Evolutionary conservation across 108 stramenopile species (phyloP), one percentile per base, ranked within the genome.

Genomic region (Cyclotella distinguenda): DNA sequence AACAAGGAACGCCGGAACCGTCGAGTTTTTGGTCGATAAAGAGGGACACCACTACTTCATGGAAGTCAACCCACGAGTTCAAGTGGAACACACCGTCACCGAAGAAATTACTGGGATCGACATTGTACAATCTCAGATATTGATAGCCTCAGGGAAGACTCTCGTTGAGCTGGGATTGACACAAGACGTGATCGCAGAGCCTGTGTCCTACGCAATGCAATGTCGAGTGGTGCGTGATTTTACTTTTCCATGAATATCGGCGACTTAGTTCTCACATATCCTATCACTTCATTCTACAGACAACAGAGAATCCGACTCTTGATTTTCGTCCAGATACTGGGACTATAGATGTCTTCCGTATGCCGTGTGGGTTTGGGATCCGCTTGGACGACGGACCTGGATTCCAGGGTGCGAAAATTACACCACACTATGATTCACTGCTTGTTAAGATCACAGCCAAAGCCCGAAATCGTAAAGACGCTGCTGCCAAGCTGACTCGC

Each of bases 21-120:
- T 97, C 3, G 98, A 98, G 78, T 98, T 97, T 62, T 69, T 98
- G 21, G 96, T 98, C 28, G 97, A 98, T 62, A 80, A 95, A 72
- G 48, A 86, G 57, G 85, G 89, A 35, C 48, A 86, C 31, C 85
- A 93, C 68, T 96, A 91, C 76, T 96, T 97, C 64, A 90, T 95
- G 77, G 97, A 97, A 79, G 91, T 96, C 13, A 97, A 97, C 65
- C 94, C 97, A 19, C 85, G 88, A 16, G 72, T 72, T 6, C 72
- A 82, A 81, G 8, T 82, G 77, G 51, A 66, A 26, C 95, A 97
- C 74, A 93, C 96, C 15, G 86, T 97, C 6, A 95, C 96, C 28
- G 96, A 97, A 67, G 86, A 90, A 66, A 82, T 97, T 42, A 91
- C 91, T 7, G 91, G 90, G 25, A 70, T 92, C 26, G 96, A 98